phyloP scores from a whole-genome alignment of 495 filamentous ascomycete genomes.

The Podospora pseudocomata region DNA sequence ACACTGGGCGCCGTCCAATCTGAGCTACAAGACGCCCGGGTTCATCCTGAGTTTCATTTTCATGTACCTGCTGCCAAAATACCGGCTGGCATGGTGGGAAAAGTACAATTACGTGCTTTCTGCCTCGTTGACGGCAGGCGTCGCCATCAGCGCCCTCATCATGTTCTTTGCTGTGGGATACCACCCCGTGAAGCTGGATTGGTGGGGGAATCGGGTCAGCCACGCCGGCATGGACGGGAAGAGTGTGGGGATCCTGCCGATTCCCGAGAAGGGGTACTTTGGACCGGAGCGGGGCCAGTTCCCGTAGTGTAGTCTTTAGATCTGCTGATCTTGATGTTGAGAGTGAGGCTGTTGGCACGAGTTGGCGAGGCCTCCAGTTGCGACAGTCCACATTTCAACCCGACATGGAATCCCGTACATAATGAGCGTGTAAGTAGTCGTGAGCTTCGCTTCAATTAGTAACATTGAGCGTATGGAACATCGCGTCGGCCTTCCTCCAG shows the following conservation, averaged over 20 bases:
- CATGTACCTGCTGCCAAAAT: slow-evolving; percentile 27
- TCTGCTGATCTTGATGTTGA: not conserved
- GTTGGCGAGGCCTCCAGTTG: not conserved
- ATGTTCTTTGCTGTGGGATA: slow-evolving; percentile 61
- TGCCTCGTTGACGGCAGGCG: slow-evolving; percentile 58
- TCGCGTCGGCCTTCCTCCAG: not conserved
- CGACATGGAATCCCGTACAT: not conserved
- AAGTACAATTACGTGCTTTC: slow-evolving; percentile 64
- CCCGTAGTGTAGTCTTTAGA: slow-evolving; percentile 19
- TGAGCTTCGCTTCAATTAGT: not conserved
- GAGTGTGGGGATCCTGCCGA: slow-evolving; percentile 25
- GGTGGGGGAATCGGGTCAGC: slow-evolving; percentile 59
- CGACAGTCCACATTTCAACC: not conserved
- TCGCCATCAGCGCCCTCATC: slow-evolving; percentile 56
- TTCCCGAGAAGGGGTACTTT: slow-evolving; percentile 37
- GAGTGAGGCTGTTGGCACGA: not conserved
- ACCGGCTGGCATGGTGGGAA: slow-evolving; percentile 34
- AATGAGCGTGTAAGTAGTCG: not conserved
- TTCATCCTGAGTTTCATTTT: slow-evolving; percentile 33
- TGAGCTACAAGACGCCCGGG: slow-evolving; percentile 33
- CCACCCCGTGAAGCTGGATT: slow-evolving; percentile 46
- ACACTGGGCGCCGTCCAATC: slow-evolving; percentile 33
- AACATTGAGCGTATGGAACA: not conserved
- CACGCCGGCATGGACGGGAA: slow-evolving; percentile 32
- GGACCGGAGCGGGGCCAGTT: slow-evolving; percentile 37